phyloP scores from a whole-genome alignment of 192 early-diverging fungal species.

The Haplosporangium gracile region DNA sequence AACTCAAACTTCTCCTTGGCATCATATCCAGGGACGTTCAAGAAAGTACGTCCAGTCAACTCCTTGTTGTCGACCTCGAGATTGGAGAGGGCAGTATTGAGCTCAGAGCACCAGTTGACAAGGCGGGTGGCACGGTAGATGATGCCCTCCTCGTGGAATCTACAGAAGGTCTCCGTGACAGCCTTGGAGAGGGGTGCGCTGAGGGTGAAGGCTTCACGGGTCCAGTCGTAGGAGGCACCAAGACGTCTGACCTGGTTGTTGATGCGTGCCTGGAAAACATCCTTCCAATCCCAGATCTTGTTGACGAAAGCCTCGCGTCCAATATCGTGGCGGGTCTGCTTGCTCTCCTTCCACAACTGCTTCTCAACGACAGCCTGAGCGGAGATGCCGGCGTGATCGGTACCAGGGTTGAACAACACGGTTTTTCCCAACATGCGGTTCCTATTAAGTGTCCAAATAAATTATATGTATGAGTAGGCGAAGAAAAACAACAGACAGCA shows the following conservation, averaged over 20 bases:
- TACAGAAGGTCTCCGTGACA: conserved; percentile 94
- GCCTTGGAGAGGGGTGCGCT: conserved; percentile 86
- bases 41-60: conserved; percentile 84
- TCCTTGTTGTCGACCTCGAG: conserved; percentile 96
- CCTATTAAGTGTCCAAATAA: conserved; percentile 33
- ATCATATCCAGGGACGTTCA: conserved; percentile 94
- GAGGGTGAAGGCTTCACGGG: conserved; percentile 92
- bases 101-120: conserved; percentile 97
- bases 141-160: conserved; percentile 93
- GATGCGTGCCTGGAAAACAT: conserved; percentile 84
- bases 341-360: conserved; percentile 87
- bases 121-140: conserved; percentile 97
- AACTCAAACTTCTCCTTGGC: conserved; percentile 97
- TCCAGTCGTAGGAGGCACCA: conserved; percentile 95
- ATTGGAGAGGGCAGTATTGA: conserved; percentile 97
- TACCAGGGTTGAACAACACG: conserved; percentile 93
- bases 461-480: neutral
- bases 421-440: conserved; percentile 98
- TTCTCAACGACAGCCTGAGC: conserved; percentile 98
- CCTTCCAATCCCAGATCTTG: conserved; percentile 97
- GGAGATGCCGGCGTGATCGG: conserved; percentile 98
- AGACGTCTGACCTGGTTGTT: conserved; percentile 90
- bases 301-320: conserved; percentile 92
- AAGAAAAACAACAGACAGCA: neutral
- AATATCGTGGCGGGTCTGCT: conserved; percentile 89